Evolutionary conservation across 2,329 filamentous ascomycete genomes (phyloP).

Genomic region (Aspergillus sp.): DNA sequence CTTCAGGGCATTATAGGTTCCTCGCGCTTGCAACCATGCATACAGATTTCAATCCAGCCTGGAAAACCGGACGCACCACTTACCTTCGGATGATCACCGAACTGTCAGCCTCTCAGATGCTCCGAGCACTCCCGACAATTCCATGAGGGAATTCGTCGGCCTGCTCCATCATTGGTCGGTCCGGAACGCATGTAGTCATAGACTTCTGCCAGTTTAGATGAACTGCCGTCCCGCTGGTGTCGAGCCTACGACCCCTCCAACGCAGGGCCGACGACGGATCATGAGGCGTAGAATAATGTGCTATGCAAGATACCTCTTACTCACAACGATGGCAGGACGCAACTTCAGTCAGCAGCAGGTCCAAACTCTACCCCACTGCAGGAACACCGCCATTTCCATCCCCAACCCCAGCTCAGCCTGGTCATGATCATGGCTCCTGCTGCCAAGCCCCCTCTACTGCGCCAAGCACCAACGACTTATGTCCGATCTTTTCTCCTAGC

Average conservation of each 20-base stretch:
- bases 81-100: constrained; percentile 13
- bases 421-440: constrained; percentile 15
- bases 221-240: background rate
- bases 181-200: constrained; percentile 8
- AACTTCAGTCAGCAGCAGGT: constrained; percentile 6
- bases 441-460: constrained; percentile 22
- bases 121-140: constrained; percentile 19
- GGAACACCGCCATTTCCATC: constrained; percentile 26
- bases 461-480: constrained; percentile 23
- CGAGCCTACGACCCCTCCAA: background rate
- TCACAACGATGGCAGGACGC: background rate
- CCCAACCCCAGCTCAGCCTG: constrained; percentile 11
- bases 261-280: background rate
- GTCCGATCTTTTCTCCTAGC: constrained; percentile 21
- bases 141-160: constrained; percentile 6
- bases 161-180: constrained; percentile 14
- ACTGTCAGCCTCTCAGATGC: constrained; percentile 13
- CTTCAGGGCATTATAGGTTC: constrained; percentile 15
- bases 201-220: background rate
- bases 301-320: constrained; percentile 13
- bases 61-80: constrained; percentile 16
- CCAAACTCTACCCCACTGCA: constrained; percentile 19
- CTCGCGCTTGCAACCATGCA: constrained; percentile 10
- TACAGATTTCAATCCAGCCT: constrained; percentile 18
- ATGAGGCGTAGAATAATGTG: background rate